phyloP scores from a whole-genome alignment of 129 eudicot species.

The Pseudognaphalium luteoalbum region DNA sequence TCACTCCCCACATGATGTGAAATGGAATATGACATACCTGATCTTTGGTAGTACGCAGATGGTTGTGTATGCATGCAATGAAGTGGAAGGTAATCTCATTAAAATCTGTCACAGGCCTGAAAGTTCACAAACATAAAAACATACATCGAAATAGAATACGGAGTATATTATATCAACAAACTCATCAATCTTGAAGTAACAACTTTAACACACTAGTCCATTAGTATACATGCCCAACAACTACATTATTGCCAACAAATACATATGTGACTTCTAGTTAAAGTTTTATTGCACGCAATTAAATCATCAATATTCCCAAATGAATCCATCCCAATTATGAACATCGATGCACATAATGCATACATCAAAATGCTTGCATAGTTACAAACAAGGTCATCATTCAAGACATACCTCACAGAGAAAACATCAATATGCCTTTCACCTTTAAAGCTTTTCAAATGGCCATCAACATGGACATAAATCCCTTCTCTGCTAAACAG shows the following conservation, averaged over 20 bases:
- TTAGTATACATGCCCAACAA: neutral
- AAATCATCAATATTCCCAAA: neutral
- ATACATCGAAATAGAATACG: neutral
- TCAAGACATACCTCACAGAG: slow-evolving; percentile 62
- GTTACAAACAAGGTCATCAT: neutral
- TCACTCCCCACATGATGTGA: neutral
- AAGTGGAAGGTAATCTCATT: slow-evolving; percentile 83
- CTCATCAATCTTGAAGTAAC: neutral
- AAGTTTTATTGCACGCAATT: neutral
- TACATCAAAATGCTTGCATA: neutral
- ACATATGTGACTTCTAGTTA: neutral
- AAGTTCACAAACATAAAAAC: slow-evolving; percentile 12
- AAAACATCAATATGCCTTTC: slow-evolving; percentile 65
- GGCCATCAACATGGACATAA: slow-evolving; percentile 84
- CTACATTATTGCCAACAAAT: neutral
- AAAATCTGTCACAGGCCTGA: slow-evolving; percentile 83
- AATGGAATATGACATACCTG: slow-evolving; percentile 45
- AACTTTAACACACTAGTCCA: slow-evolving; percentile 15
- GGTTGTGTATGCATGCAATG: slow-evolving; percentile 75
- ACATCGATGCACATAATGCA: neutral
- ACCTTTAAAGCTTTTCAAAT: slow-evolving; percentile 66
- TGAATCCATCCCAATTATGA: neutral
- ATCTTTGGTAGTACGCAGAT: slow-evolving; percentile 45
- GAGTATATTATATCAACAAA: neutral
- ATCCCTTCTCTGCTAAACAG: slow-evolving; percentile 62